Conservation (phyloP, 2,329 filamentous ascomycete species). For the Didymella glomerata region DNA sequence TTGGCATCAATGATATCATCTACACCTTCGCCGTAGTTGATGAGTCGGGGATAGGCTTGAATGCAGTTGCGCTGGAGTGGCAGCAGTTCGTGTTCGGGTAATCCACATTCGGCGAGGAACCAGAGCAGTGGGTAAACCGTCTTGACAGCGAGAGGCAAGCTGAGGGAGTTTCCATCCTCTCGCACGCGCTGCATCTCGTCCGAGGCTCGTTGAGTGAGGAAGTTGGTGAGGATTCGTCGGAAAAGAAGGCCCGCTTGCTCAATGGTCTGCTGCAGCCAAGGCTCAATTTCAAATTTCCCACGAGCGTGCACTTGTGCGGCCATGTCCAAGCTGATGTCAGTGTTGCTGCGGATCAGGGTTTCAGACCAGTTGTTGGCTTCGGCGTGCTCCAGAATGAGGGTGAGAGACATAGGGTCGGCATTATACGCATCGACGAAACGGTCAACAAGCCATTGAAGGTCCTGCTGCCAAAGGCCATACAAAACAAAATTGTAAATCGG, state of each 20-base stretch:
- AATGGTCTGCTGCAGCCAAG: constrained; percentile 79
- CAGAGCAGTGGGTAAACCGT: constrained; percentile 83
- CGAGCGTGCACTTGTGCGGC: constrained; percentile 85
- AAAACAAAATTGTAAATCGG: constrained; percentile 86
- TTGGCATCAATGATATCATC: constrained; percentile 92
- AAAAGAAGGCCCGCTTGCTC: constrained; percentile 72
- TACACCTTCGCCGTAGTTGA: constrained; percentile 94
- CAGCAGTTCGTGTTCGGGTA: constrained; percentile 74
- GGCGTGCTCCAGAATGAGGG: constrained; percentile 79
- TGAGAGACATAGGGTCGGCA: constrained; percentile 71
- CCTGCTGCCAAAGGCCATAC: constrained; percentile 89
- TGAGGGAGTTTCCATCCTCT: constrained; percentile 70
- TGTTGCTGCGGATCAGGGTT: constrained; percentile 78
- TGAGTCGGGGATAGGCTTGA: constrained; percentile 88
- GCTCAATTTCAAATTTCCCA: constrained; percentile 78
- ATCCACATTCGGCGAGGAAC: constrained; percentile 69
- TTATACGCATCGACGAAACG: constrained; percentile 81
- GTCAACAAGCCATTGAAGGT: constrained; percentile 84
- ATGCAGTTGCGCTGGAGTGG: constrained; percentile 86
- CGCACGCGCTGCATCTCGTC: constrained; percentile 80
- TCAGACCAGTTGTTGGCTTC: constrained; percentile 85
- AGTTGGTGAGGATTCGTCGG: constrained; percentile 76
- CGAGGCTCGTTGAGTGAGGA: constrained; percentile 83
- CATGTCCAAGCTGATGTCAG: constrained; percentile 86
- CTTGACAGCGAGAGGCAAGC: constrained; percentile 80